Base-by-base conservation (phyloP, 371 early-diverging fungal species). In the Batrachochytrium dendrobatidis region DNA sequence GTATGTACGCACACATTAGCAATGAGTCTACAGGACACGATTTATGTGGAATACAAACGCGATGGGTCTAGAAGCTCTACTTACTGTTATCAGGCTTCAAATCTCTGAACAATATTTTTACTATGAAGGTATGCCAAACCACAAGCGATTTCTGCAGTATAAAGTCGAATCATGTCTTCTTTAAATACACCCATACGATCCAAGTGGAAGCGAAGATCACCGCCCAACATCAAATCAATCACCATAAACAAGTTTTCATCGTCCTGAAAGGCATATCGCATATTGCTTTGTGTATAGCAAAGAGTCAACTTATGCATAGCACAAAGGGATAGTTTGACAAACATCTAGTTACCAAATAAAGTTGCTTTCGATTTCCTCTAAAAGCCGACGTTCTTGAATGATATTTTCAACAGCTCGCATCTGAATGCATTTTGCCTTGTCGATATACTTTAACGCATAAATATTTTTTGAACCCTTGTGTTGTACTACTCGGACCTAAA, bases 111-210 rank as follows among this genome's bases (percentile, higher is more conserved):
- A 33, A 94, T 85, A 15, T 75, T 66, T 31, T 80, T 79, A 30
- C 68, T 63, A 64, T 92, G 94, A 31, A 92, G 70, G 68, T 91
- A 89, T 51, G 76, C 73, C 29, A 91, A 60, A 22, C 87, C 89
- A 32, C 74, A 77, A 4, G 85, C 69, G 5, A 91, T 64, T 76
- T 92, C 92, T 32, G 88, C 86, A 34, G 86, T 83, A 82, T 86
- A 87, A 56, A 89, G 83, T 53, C 85, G 72, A 44, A 89, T 76
- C 4, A 80, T 77, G 56, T 84, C 84, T 64, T 91, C 90, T 4
- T 77, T 69, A 65, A 90, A 87, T 17, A 73, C 63, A 52, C 81
- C 71, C 26, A 59, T 65, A 29, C 71, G 60, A 43, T 68, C 70
- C 35, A 79, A 50, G 62, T 62, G 73, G 55, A 53, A 75, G 2